phyloP scores from a whole-genome alignment of 192 early-diverging fungal species.

The Dispira simplex region DNA sequence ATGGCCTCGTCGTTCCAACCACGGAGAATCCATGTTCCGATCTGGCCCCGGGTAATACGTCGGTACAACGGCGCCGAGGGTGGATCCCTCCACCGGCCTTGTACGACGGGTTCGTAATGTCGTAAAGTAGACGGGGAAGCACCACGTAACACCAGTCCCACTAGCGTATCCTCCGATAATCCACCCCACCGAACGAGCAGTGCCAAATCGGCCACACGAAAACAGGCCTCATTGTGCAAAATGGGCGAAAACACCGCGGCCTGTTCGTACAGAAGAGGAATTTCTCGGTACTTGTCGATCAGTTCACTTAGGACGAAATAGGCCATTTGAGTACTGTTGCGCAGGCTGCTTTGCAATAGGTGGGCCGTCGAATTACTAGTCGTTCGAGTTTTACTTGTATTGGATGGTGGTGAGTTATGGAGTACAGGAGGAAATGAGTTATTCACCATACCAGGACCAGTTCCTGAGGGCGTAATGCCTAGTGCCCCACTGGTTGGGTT shows the following conservation, averaged over 20 bases:
- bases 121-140: neutral
- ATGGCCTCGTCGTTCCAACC: conserved; percentile 6
- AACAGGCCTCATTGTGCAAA: conserved; percentile 25
- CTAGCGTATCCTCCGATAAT: neutral
- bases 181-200: neutral
- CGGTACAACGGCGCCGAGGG: neutral
- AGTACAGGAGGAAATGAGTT: too few species aligned
- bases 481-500: too few species aligned
- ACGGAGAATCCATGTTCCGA: neutral
- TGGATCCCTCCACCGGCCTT: neutral
- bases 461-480: too few species aligned
- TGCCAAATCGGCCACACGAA: conserved; percentile 12
- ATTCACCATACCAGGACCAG: too few species aligned
- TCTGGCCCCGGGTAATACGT: neutral
- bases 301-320: conserved; percentile 12
- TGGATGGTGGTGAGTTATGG: too few species aligned
- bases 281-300: conserved; percentile 16
- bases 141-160: neutral
- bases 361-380: neutral
- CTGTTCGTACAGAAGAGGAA: conserved; percentile 22
- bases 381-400: neutral
- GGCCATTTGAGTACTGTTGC: conserved; percentile 7
- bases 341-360: neutral
- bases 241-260: conserved; percentile 24
- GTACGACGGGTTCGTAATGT: too few species aligned